These are phyloP conservation scores for Pyrenochaeta sp. DNA, from an alignment of 2,329 filamentous ascomycete genomes.

Conservation along the genomic window DNA sequence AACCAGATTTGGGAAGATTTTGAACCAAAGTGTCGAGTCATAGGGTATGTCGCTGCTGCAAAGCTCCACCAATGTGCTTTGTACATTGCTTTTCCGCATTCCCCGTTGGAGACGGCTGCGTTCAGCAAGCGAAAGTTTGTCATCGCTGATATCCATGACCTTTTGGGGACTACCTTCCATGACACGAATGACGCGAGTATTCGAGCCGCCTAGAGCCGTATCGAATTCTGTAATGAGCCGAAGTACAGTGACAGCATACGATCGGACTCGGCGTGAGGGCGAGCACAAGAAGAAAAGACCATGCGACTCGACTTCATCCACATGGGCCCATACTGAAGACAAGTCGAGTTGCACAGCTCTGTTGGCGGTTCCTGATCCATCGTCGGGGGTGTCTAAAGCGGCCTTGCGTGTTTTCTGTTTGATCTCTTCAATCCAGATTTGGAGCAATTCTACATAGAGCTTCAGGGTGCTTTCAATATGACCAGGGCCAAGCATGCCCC, in stretches of 20 bases:
- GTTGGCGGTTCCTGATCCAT: conserved; percentile 74
- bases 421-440: conserved; percentile 98
- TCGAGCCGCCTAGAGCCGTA: conserved; percentile 80
- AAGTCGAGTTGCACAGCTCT: conserved; percentile 81
- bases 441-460: conserved; percentile 89
- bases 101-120: conserved; percentile 90
- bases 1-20: conserved; percentile 95
- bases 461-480: conserved; percentile 95
- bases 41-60: conserved; percentile 96
- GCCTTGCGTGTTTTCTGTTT: conserved; percentile 82
- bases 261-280: conserved; percentile 85
- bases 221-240: conserved; percentile 95
- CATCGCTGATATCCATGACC: conserved; percentile 91
- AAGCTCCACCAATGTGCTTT: conserved; percentile 88
- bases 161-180: conserved; percentile 87
- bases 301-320: conserved; percentile 96
- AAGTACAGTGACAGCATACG: conserved; percentile 90
- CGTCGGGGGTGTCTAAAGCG: conserved; percentile 65
- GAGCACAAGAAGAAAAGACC: conserved; percentile 97
- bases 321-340: conserved; percentile 87
- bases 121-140: conserved; percentile 89
- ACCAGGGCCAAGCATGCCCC: conserved; percentile 89
- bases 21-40: conserved; percentile 95
- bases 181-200: conserved; percentile 86
- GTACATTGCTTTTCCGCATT: conserved; percentile 81